phyloP scores from a whole-genome alignment of 2,329 filamentous ascomycete species.

The Claviceps digitariae region DNA sequence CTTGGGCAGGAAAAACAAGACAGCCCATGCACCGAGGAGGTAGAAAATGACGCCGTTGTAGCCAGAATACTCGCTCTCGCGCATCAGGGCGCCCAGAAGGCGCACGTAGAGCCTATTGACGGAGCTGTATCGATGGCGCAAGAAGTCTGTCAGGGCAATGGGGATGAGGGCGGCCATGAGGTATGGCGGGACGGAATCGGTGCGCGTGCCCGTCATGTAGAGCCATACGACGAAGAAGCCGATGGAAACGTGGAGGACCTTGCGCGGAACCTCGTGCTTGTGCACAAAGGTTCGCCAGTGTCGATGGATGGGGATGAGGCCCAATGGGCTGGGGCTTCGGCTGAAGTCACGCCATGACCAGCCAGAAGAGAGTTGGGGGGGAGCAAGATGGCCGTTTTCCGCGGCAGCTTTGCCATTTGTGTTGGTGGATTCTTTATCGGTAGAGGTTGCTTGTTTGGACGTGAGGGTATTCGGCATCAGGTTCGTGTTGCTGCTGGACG shows the following conservation, averaged over 20 bases:
- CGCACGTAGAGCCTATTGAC: constrained; percentile 83
- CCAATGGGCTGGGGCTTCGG: constrained; percentile 81
- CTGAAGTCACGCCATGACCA: constrained; percentile 82
- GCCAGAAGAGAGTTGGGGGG: constrained; percentile 42
- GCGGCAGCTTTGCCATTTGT: constrained; percentile 16
- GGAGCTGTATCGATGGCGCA: constrained; percentile 68
- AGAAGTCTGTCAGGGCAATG: constrained; percentile 66
- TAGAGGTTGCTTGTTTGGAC: constrained; percentile 7
- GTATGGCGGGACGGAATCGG: constrained; percentile 66
- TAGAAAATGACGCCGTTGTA: constrained; percentile 99
- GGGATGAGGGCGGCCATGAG: constrained; percentile 71
- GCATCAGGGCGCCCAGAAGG: constrained; percentile 80
- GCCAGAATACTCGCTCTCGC: constrained; percentile 83
- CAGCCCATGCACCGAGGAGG: constrained; percentile 76
- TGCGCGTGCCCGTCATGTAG: constrained; percentile 68
- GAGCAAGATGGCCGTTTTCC: constrained; percentile 55
- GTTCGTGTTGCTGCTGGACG: constrained; percentile 32
- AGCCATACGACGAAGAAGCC: constrained; percentile 85
- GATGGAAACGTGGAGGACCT: constrained; percentile 87
- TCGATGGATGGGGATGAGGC: constrained; percentile 86
- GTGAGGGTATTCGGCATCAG: constrained; percentile 16
- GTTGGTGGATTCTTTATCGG: constrained; percentile 8
- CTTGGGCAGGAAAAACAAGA: constrained; percentile 80
- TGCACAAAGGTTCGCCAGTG: constrained; percentile 88
- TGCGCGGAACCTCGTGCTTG: constrained; percentile 92